Base-by-base conservation (phyloP, 1,284 basidiomycete genomes). In the Ganoderma sp. region DNA sequence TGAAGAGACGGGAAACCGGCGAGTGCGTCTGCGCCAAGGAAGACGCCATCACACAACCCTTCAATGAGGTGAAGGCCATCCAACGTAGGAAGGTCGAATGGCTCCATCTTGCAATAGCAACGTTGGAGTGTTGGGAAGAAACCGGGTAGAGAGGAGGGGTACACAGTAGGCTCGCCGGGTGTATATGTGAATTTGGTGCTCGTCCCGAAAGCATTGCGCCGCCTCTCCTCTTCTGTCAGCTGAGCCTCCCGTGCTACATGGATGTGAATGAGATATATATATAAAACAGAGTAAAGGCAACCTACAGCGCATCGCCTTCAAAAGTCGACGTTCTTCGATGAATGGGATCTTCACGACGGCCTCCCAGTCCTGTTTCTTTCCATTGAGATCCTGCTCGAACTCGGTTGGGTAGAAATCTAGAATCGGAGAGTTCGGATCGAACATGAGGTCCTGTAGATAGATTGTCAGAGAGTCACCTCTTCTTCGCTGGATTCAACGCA, bases 271-370 rank as follows among this genome's bases (percentile, higher is more conserved):
- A 19, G 15, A 34, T 4, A 25, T 19, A 34, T 45, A 28, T 25
- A 22, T 10, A 25, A 50, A 34, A 34, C 32, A 25, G 15, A 10
- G 43, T 6, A 1, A 19, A 25, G 32, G 37, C n/a, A 3, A 81
- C 87, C 72, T 74, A 94, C 94, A 80, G 48, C 82, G 80, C 96
- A 98, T 97, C 1, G 96, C 93, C 28, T 84, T 84, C 39, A 98
- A 81, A 19, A 99, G 80, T 61, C 95, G 85, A 19, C 84, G 77
- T 80, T 98, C 90, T 61, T 98, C 91, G 71, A 99, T 99, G 81
- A 99, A 99, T 0, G 98, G 98, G 74, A 99, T 99, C 82, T 99
- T 99, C 69, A 99, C 96, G 68, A 99, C 89, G 0, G 97, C 97
- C 79, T 99, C 98, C 98, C 98, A 99, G 43, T 98, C 97, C 75